phyloP scores from a whole-genome alignment of 495 filamentous ascomycete species.

The Lophiostoma macrostomum region DNA sequence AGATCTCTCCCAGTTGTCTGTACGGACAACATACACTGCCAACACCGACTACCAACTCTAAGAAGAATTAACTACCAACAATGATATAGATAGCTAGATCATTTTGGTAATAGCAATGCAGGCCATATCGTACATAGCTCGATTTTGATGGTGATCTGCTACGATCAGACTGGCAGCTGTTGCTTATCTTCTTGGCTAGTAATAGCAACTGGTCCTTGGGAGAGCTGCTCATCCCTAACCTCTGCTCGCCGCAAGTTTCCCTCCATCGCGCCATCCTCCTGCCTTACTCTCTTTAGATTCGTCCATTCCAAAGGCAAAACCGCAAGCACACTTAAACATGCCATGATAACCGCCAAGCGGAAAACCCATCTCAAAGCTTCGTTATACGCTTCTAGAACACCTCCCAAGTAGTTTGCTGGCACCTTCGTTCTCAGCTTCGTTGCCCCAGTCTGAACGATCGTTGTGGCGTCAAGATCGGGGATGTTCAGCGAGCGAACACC shows the following conservation, averaged over 20 bases:
- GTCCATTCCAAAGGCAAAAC: neutral
- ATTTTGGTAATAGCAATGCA: too few species aligned
- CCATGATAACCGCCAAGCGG: neutral
- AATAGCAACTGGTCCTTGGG: too few species aligned
- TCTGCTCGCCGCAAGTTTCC: neutral
- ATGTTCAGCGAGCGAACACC: neutral
- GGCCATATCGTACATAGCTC: too few species aligned
- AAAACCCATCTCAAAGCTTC: neutral
- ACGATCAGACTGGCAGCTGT: too few species aligned
- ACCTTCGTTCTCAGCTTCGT: constrained; percentile 12
- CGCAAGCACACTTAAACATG: neutral
- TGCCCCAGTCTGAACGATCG: constrained; percentile 4
- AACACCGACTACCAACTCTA: too few species aligned
- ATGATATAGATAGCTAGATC: too few species aligned
- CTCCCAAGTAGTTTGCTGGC: neutral
- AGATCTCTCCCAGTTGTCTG: too few species aligned
- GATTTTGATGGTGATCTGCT: too few species aligned
- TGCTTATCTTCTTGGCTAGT: too few species aligned
- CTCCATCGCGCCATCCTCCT: neutral
- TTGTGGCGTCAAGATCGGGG: neutral
- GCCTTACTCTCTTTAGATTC: neutral
- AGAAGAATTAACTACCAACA: too few species aligned
- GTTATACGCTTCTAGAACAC: constrained; percentile 1
- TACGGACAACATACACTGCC: too few species aligned
- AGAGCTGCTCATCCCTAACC: too few species aligned